Evolutionary conservation across 176 grass and related monocot genomes (phyloP).

Genomic region (Oryza longistaminata): DNA sequence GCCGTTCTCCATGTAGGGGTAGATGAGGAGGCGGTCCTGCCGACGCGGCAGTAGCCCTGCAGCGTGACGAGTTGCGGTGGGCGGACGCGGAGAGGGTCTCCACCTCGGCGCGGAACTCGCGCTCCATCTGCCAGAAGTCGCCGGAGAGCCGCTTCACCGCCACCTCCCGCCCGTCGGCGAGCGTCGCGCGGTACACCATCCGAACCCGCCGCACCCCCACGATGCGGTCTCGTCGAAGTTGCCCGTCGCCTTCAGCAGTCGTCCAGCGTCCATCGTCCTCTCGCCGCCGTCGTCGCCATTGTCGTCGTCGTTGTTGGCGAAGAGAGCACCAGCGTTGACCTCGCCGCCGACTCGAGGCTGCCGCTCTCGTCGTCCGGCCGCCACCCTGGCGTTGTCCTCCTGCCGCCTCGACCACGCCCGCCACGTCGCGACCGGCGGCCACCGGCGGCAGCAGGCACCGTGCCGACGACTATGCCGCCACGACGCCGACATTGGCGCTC

Average conservation of each 20-base stretch:
- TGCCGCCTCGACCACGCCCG: conserved; percentile 38
- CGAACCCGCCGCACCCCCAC: conserved; percentile 54
- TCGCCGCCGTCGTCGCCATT: no score
- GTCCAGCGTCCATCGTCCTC: conserved; percentile 36
- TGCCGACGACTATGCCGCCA: conserved; percentile 42
- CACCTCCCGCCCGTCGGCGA: conserved; percentile 29
- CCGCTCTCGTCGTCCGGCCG: conserved; percentile 37
- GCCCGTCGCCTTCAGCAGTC: conserved; percentile 45
- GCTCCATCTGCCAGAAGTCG: conserved; percentile 56
- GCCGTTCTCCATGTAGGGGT: conserved; percentile 64
- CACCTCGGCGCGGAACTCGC: conserved; percentile 77
- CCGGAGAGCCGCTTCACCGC: conserved; percentile 60
- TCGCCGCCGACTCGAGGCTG: neutral
- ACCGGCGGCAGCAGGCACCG: conserved; percentile 30
- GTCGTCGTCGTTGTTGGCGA: neutral
- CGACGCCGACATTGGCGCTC: conserved; percentile 6
- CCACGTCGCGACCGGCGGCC: conserved; percentile 23
- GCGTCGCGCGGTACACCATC: conserved; percentile 57
- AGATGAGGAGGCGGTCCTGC: conserved; percentile 75
- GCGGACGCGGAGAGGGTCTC: conserved; percentile 63
- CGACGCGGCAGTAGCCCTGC: conserved; percentile 57
- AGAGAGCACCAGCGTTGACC: conserved; percentile 42
- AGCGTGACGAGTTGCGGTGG: conserved; percentile 57
- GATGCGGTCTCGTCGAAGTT: conserved; percentile 50
- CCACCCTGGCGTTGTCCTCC: conserved; percentile 54